Conservation (phyloP, 139 green algal genomes). For the Axilococcus clingmanii region DNA sequence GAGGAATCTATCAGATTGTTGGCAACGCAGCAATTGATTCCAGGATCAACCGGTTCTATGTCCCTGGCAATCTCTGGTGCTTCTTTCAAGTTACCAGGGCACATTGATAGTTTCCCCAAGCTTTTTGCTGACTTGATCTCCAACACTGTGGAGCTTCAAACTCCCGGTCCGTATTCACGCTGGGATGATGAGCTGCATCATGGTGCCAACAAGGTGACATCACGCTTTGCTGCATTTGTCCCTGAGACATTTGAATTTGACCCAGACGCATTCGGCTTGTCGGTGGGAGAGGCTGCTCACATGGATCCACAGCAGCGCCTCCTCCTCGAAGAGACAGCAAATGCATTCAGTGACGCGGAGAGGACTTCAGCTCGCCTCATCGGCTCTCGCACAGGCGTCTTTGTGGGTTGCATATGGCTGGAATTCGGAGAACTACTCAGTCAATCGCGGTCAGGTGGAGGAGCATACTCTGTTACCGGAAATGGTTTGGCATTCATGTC, state of each 20-base stretch:
- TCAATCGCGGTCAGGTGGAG: slow-evolving; percentile 24
- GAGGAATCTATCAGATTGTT: too few species aligned
- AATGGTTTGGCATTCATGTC: slow-evolving; percentile 70
- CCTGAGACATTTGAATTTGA: slow-evolving; percentile 54
- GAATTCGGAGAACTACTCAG: slow-evolving; percentile 53
- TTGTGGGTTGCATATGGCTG: slow-evolving; percentile 66
- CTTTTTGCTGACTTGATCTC: slow-evolving; percentile 24
- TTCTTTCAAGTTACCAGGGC: slow-evolving; percentile 21
- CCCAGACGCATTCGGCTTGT: slow-evolving; percentile 44
- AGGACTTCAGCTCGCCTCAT: slow-evolving; percentile 6
- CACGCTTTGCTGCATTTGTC: slow-evolving; percentile 58
- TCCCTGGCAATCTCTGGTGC: not conserved
- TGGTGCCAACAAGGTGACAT: slow-evolving; percentile 15
- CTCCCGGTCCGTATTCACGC: slow-evolving; percentile 30
- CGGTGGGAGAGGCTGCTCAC: slow-evolving; percentile 37
- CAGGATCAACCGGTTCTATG: not conserved
- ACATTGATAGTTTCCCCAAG: slow-evolving; percentile 13
- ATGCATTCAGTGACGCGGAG: slow-evolving; percentile 6
- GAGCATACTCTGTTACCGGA: slow-evolving; percentile 63
- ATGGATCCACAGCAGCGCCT: slow-evolving; percentile 78
- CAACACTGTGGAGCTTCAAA: slow-evolving; percentile 47
- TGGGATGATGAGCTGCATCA: slow-evolving; percentile 57
- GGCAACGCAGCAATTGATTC: not conserved
- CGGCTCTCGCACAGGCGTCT: slow-evolving; percentile 41
- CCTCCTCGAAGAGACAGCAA: slow-evolving; percentile 47